Evolutionary conservation across 2,329 filamentous ascomycete genomes (phyloP), one percentile per base, ranked within the genome.

Genomic region (Ceratocystis smalleyi): DNA sequence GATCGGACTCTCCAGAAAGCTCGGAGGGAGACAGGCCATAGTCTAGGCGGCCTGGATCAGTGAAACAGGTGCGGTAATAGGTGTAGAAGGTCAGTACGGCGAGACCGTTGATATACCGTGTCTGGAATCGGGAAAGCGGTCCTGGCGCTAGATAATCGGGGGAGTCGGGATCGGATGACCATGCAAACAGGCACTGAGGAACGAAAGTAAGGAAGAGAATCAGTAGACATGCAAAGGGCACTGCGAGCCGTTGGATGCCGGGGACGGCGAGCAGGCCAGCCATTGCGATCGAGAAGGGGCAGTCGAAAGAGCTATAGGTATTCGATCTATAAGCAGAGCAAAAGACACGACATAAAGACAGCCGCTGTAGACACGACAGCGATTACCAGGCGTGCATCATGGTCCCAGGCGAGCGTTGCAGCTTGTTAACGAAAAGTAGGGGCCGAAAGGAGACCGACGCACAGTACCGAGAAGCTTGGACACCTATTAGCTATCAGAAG

Each of bases 191-290:
- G 71, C 78, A 81, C 74, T 92, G 89, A 3, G 88, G 87, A 60
- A 82, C 81, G 75, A 87, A 89, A 67, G 83, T 82, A 2, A 91
- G 79, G 71, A 90, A 88, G 63, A 75, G 71, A 66, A 91, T 87
- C 15, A 92, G 75, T 6, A 78, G 64, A 68, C 83, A 83, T 55
- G 88, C 86, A 65, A 78, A 80, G 15, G 87, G 86, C n/a, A 91
- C 81, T 66, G 86, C 85, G 62, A 90, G 76, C 61, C 74, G 73
- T 70, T 81, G 78, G 67, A 83, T 70, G 54, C 76, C 69, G 64
- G 75, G 72, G 70, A 75, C 73, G 67, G 75, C 71, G 69, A 72
- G 71, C 71, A 76, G 68, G 73, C 75, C 76, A 63, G 75, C 74
- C 76, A 78, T 78, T 62, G 62, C 67, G 68, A 63, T 32, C 47